Evolutionary conservation across 1,139 yeast genomes (phyloP), one percentile per base, ranked within the genome.

Genomic region (Kodamaea sp.): DNA sequence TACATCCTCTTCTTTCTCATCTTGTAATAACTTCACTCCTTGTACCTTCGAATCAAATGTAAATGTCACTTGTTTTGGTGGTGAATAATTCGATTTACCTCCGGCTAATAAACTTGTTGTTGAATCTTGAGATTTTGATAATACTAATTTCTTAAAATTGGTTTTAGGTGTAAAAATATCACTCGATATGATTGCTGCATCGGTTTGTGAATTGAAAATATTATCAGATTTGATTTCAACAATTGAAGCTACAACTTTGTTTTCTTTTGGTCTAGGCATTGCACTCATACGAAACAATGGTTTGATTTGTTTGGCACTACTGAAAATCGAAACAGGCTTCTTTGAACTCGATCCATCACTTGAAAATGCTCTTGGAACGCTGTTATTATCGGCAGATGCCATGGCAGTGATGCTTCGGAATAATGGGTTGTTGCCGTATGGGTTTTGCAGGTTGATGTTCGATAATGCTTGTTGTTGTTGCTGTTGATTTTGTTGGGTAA

Each of bases 341-440:
- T 81, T 80, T 50, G 31, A 20, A 25, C 20, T n/a, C 22, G 24
- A 15, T 6, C 26, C 37, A 8, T 29, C 24, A 6, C 27, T 26
- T 5, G 30, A 23, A 24, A 26, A 26, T 7, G 37, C 39, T 8
- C 11, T 22, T 23, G 35, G 23, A 1, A 31, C 32, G 22, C 31
- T 15, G 26, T 41, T 35, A 10, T 27, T 31, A 7, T 44, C 31
- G 35, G 31, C 43, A 12, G 46, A 38, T 5, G 32, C 36, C 3
- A 50, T 41, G 2, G 59, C 62, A 10, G 67, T 63, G 25, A 71
- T 64, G 41, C 72, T 64, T 52, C 70, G 69, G 62, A 78, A 83
- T 37, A 81, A 65, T 5, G 87, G 87, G 55, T 81, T 82, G 46
- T 71, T 71, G 2, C 92, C 90, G 57, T 82, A 84, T 31, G 94